Evolutionary conservation across 106 monocot species (phyloP).

Genomic region (Dendrobium chrysotoxum): DNA sequence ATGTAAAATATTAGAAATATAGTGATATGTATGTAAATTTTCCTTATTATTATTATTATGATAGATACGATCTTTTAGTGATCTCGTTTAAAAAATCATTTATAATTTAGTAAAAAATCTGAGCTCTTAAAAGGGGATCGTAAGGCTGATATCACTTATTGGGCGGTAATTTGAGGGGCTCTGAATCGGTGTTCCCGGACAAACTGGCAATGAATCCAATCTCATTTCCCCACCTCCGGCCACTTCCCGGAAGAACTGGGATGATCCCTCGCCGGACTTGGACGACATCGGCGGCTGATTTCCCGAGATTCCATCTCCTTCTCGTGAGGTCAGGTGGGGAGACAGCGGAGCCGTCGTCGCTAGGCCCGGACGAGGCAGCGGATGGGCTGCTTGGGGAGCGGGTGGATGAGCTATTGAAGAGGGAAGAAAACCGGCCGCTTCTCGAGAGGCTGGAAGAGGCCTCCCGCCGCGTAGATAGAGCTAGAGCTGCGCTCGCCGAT

Average conservation of each 20-base stretch:
- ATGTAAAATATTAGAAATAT: too few species aligned
- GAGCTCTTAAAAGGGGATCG: too few species aligned
- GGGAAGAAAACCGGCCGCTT: conserved; percentile 62
- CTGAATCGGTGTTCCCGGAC: background rate
- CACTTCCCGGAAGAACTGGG: background rate
- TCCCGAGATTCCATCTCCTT: background rate
- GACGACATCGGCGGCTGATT: background rate
- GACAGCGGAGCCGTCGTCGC: background rate
- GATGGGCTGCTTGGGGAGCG: conserved; percentile 36
- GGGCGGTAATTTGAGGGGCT: too few species aligned
- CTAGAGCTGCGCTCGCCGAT: conserved; percentile 52
- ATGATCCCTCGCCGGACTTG: background rate
- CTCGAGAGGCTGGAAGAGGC: conserved; percentile 61
- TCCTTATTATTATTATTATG: too few species aligned
- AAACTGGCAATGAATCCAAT: background rate
- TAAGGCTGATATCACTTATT: too few species aligned
- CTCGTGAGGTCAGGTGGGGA: background rate
- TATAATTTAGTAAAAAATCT: too few species aligned
- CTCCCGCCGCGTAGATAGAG: conserved; percentile 52
- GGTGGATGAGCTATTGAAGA: conserved; percentile 65
- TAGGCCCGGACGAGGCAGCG: conserved; percentile 4
- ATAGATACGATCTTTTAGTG: too few species aligned
- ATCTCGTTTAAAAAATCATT: too few species aligned
- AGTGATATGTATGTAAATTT: too few species aligned
- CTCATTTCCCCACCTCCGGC: background rate